These are phyloP conservation scores for Paraglomus occultum DNA, from an alignment of 192 early-diverging fungal genomes.

Conservation along the genomic window DNA sequence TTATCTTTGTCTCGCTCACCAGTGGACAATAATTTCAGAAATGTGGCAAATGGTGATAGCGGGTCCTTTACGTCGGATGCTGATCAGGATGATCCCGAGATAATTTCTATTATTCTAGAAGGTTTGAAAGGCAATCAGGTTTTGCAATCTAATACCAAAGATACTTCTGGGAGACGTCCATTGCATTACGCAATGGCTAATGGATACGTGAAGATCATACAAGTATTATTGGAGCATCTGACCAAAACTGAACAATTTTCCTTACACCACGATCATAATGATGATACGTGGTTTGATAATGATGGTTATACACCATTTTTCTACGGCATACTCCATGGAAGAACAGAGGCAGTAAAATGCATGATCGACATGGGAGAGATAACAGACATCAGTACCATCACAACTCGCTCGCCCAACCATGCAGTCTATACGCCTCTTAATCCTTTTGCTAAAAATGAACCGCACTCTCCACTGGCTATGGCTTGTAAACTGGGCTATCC, in stretches of 20 bases:
- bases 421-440: no score
- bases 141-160: constrained; percentile 38
- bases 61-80: neutral
- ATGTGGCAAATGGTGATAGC: neutral
- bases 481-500: constrained; percentile 52
- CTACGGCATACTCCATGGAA: constrained; percentile 55
- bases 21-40: neutral
- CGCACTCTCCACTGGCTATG: constrained; percentile 50
- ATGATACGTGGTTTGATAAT: constrained; percentile 57
- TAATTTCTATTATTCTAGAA: constrained; percentile 41
- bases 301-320: constrained; percentile 66
- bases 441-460: neutral
- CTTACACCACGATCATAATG: constrained; percentile 23
- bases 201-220: constrained; percentile 45
- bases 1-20: neutral
- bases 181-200: constrained; percentile 63
- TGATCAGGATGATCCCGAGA: constrained; percentile 37
- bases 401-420: constrained; percentile 18
- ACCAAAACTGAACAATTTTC: constrained; percentile 40
- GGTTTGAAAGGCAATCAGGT: constrained; percentile 31
- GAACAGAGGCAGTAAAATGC: constrained; percentile 43
- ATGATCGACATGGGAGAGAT: constrained; percentile 56
- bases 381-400: constrained; percentile 45
- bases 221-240: constrained; percentile 45
- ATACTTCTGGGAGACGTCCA: constrained; percentile 58